Percentiles rank a stretch among this genome's conserved stretches.
Evolutionary conservation across 805 yeast species (phyloP).

Genomic region (Nakazawaea pomicola): DNA sequence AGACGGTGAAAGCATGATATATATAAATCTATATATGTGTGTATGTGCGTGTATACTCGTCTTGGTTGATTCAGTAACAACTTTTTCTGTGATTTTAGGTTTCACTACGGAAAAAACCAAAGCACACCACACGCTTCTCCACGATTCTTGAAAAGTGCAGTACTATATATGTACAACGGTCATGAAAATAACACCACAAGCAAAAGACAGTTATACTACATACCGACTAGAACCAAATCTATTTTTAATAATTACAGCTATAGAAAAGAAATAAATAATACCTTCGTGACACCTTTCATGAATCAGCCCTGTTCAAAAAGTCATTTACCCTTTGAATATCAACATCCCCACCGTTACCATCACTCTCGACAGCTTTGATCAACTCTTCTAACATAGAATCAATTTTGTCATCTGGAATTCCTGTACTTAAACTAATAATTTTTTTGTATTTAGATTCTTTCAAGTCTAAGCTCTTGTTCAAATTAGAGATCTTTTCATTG

Average conservation of each 20-base stretch:
- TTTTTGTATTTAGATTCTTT: constrained; percentile 76
- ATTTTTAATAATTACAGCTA: too few species aligned
- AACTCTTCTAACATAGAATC: constrained; percentile 79
- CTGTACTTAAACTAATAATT: constrained; percentile 87
- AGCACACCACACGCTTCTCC: too few species aligned
- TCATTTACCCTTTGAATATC: constrained; percentile 53
- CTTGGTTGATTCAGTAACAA: too few species aligned
- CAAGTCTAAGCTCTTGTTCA: constrained; percentile 48
- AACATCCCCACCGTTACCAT: constrained; percentile 51
- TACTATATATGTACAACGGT: too few species aligned
- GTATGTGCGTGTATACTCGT: too few species aligned
- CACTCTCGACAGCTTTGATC: constrained; percentile 86
- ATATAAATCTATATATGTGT: too few species aligned
- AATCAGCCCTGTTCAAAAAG: constrained; percentile 45
- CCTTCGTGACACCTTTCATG: neutral
- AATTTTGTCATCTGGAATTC: constrained; percentile 75
- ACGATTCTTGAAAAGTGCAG: too few species aligned
- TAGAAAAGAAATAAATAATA: neutral
- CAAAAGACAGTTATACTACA: too few species aligned
- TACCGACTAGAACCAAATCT: too few species aligned
- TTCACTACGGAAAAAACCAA: too few species aligned
- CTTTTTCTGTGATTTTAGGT: too few species aligned
- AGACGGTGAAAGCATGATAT: neutral
- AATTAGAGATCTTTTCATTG: constrained; percentile 37
- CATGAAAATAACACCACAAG: too few species aligned